Base-by-base conservation (phyloP, 495 filamentous ascomycete genomes). In the Friedmanniomyces endolithicus region DNA sequence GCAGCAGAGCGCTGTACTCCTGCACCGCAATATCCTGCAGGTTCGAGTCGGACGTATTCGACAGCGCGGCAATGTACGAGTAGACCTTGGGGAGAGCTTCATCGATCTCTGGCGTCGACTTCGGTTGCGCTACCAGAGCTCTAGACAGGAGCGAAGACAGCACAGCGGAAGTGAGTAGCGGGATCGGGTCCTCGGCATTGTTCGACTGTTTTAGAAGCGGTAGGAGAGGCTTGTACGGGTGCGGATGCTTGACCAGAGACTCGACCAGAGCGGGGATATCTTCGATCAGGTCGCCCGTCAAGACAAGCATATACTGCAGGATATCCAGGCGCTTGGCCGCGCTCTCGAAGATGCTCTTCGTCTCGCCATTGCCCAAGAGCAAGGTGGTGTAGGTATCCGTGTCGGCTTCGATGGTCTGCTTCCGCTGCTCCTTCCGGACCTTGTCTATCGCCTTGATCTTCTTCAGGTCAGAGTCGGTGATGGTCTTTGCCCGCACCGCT, bases 391-490 rank as follows among this genome's bases (percentile, higher is more conserved):
- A 99, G 33, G 80, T 86, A 47, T 82, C 72, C 8, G 89, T 70
- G 68, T 96, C 87, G 23, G 71, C 70, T 66, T 94, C 87, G 56
- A 97, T 80, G 29, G 82, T 84, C 62, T 89, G 78, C 63, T 80
- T 81, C 64, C 90, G 81, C 67, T 92, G 87, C 50, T 88, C 86
- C 64, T 86, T 88, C 61, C 88, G 85, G 59, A 92, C 88, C 72
- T 96, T 98, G 69, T 97, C 94, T 61, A 96, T 87, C 48, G 92
- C 87, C 71, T 92, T 90, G 74, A 99, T 97, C 76, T 87, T 90
- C 74, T 85, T 89, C 63, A 96, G 77, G 66, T 99, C 88, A 51
- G 85, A 82, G 59, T 96, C 92, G 48, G 88, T 94, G 71, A 99
- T 87, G 65, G 87, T 90, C 61, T 87, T 86, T 64, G 87, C 87